These are phyloP conservation scores for Castanea sativa DNA, from an alignment of 306 rosid genomes.

Conservation along the genomic window DNA sequence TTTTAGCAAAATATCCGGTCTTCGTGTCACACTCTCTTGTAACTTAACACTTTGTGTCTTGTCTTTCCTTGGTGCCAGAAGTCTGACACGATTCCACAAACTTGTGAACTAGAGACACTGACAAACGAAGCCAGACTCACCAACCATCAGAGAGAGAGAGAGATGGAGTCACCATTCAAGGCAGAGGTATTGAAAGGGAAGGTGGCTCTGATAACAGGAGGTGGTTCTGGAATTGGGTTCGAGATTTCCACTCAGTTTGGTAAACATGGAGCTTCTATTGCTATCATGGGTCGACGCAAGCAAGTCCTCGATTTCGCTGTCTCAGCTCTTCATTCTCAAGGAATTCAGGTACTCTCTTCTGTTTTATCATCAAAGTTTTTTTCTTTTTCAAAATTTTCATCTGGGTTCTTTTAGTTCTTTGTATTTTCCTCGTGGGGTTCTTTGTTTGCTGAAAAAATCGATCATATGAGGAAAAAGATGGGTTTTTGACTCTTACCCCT, in stretches of 20 bases:
- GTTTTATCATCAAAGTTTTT: not conserved
- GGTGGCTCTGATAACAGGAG: constrained; percentile 85
- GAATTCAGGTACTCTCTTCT: constrained; percentile 43
- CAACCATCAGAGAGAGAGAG: not conserved
- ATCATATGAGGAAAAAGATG: not conserved
- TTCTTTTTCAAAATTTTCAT: not conserved
- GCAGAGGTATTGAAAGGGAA: constrained; percentile 58
- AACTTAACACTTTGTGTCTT: no score
- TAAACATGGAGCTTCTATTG: constrained; percentile 84
- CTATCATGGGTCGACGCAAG: constrained; percentile 86
- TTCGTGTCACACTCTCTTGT: no score
- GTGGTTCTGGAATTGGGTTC: constrained; percentile 91
- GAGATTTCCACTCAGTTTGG: constrained; percentile 78
- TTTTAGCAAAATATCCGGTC: no score
- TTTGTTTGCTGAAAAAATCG: constrained; percentile 5
- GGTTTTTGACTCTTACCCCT: not conserved
- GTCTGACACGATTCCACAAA: no score
- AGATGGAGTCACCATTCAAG: constrained; percentile 70
- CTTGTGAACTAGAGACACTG: not conserved
- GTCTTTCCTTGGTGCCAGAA: no score
- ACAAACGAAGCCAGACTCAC: not conserved
- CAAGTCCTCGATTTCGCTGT: constrained; percentile 74
- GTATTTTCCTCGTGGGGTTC: not conserved
- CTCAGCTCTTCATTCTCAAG: constrained; percentile 57
- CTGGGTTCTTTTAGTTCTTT: not conserved